Conservation (phyloP, 139 green algal genomes). For the Coelastrella sp. region DNA sequence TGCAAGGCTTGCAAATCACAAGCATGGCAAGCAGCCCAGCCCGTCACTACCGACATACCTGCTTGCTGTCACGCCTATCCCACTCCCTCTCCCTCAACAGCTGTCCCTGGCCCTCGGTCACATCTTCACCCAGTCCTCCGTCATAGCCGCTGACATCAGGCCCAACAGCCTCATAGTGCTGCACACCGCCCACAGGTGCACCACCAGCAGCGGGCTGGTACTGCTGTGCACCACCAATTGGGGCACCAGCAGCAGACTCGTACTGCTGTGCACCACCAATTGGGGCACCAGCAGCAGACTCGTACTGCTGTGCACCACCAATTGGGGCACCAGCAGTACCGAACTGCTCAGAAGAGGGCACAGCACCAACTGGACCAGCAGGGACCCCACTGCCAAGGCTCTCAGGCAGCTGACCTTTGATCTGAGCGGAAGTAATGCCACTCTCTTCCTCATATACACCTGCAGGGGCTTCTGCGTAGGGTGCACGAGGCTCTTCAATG, state of each 20-base stretch:
- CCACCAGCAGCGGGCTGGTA: neutral
- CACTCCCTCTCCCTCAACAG: constrained; percentile 30
- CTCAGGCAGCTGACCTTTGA: neutral
- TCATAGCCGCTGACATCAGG: neutral
- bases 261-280: no score
- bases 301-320: no score
- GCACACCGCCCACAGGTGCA: neutral
- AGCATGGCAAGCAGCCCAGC: neutral
- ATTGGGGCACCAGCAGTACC: neutral
- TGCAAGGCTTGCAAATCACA: no score
- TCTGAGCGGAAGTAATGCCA: neutral
- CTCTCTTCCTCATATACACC: neutral
- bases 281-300: neutral
- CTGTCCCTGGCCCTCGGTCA: neutral
- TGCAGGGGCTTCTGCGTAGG: neutral
- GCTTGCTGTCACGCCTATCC: constrained; percentile 19
- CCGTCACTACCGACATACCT: neutral
- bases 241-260: neutral
- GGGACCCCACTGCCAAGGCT: neutral
- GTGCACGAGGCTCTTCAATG: neutral
- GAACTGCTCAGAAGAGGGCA: neutral
- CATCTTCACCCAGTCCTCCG: neutral
- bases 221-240: neutral
- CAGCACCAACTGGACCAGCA: neutral
- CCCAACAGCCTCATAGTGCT: neutral